Evolutionary conservation across 129 eudicot species (phyloP).

Genomic region (Smallanthus sonchifolius): DNA sequence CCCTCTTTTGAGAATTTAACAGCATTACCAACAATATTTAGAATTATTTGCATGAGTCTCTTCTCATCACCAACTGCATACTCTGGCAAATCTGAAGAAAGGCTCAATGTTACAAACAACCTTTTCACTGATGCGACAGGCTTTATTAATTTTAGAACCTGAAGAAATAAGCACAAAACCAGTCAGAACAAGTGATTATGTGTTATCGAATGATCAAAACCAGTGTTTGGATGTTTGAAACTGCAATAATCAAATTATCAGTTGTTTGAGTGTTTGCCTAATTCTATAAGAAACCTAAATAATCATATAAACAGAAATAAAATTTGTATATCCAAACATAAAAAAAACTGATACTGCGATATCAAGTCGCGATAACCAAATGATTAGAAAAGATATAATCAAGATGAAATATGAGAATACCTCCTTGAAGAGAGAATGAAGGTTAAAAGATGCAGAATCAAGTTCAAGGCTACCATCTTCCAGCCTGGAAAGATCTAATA

Average conservation of each 20-base stretch:
- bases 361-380: background rate
- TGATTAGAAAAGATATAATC: background rate
- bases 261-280: background rate
- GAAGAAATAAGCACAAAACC: slow-evolving; percentile 21
- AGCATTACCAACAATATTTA: slow-evolving; percentile 91
- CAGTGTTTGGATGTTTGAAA: background rate
- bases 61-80: slow-evolving; percentile 89
- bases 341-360: background rate
- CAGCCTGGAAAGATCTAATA: slow-evolving; percentile 87
- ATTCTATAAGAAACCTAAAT: background rate
- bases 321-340: background rate
- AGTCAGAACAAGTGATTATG: background rate
- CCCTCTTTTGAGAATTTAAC: slow-evolving; percentile 92
- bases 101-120: slow-evolving; percentile 45
- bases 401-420: slow-evolving; percentile 31
- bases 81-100: slow-evolving; percentile 78
- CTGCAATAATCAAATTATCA: background rate
- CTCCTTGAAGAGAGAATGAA: slow-evolving; percentile 79
- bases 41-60: slow-evolving; percentile 77
- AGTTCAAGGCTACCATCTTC: slow-evolving; percentile 98
- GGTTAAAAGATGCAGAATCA: slow-evolving; percentile 66
- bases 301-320: background rate
- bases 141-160: slow-evolving; percentile 78
- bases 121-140: slow-evolving; percentile 88
- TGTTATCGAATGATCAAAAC: background rate